A percentile compares a stretch with the other conserved stretches of the same genome.
Evolutionary conservation across 2,329 filamentous ascomycete species (phyloP).

Genomic region (Clarireedia hainanense): DNA sequence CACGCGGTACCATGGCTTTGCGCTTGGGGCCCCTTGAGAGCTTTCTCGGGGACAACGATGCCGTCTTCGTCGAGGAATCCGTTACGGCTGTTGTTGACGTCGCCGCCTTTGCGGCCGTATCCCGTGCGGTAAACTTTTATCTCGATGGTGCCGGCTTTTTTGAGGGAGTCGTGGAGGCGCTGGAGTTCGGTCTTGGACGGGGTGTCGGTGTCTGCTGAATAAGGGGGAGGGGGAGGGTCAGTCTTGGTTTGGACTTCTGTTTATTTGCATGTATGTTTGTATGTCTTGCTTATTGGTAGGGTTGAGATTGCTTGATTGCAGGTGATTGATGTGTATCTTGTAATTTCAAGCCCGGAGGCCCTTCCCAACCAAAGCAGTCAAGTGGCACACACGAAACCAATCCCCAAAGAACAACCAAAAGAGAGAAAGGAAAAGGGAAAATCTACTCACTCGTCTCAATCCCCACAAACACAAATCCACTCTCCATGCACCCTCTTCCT

Average conservation of each 20-base stretch:
- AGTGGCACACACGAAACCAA: too few species aligned
- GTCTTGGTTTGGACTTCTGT: too few species aligned
- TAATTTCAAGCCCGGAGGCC: too few species aligned
- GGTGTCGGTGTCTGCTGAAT: background rate
- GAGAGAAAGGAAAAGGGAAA: background rate
- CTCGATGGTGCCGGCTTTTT: conserved; percentile 10
- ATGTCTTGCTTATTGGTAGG: too few species aligned
- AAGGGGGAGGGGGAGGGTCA: background rate
- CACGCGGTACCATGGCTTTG: conserved; percentile 17
- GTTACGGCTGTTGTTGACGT: background rate
- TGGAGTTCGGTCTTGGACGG: background rate
- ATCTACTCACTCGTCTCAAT: background rate
- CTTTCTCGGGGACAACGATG: conserved; percentile 13
- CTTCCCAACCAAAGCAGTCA: too few species aligned
- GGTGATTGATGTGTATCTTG: too few species aligned
- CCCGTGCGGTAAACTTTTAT: conserved; percentile 12
- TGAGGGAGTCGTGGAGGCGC: background rate
- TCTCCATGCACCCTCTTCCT: conserved; percentile 1
- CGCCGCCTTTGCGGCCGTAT: conserved; percentile 8
- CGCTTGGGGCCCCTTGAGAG: conserved; percentile 13
- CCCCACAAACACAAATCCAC: conserved; percentile 8
- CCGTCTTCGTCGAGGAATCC: background rate
- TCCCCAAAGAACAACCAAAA: background rate
- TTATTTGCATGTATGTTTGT: too few species aligned
- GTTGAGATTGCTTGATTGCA: too few species aligned